A percentile compares a stretch with the other conserved stretches of the same genome.
phyloP scores from a whole-genome alignment of 371 early-diverging fungal genomes.

The Haplosporangium sp. region DNA sequence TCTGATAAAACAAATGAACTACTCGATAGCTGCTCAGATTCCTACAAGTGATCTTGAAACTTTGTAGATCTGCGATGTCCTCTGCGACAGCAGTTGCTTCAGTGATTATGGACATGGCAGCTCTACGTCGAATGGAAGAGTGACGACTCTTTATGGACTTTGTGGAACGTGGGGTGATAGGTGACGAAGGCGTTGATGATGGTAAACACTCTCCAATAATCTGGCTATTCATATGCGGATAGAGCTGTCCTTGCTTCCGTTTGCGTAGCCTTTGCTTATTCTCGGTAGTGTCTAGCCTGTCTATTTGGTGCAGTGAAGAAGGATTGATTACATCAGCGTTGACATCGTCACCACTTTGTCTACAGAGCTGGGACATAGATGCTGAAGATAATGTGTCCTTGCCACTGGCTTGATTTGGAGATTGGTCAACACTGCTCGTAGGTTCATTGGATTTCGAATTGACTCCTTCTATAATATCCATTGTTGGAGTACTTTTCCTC shows the following conservation, averaged over 20 bases:
- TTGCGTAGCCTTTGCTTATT: constrained; percentile 5
- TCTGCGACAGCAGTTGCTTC: constrained; percentile 12
- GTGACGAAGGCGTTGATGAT: constrained; percentile 10
- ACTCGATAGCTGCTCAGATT: constrained; percentile 41
- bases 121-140: constrained; percentile 26
- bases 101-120: not conserved
- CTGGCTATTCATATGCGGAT: constrained; percentile 3
- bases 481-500: too few species aligned
- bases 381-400: constrained; percentile 9
- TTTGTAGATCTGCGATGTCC: constrained; percentile 14
- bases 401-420: not conserved
- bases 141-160: constrained; percentile 7
- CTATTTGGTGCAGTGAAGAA: not conserved
- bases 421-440: not conserved
- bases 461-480: not conserved
- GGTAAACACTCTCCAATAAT: not conserved
- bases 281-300: constrained; percentile 6
- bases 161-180: constrained; percentile 14
- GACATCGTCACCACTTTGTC: not conserved
- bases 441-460: not conserved
- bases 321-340: not conserved
- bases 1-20: constrained; percentile 34
- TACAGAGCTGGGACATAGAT: constrained; percentile 14
- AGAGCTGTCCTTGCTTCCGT: constrained; percentile 16
- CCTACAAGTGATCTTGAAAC: constrained; percentile 21